Evolutionary conservation across 257 asterid species (phyloP).

Genomic region (Capsicum rhomboideum): DNA sequence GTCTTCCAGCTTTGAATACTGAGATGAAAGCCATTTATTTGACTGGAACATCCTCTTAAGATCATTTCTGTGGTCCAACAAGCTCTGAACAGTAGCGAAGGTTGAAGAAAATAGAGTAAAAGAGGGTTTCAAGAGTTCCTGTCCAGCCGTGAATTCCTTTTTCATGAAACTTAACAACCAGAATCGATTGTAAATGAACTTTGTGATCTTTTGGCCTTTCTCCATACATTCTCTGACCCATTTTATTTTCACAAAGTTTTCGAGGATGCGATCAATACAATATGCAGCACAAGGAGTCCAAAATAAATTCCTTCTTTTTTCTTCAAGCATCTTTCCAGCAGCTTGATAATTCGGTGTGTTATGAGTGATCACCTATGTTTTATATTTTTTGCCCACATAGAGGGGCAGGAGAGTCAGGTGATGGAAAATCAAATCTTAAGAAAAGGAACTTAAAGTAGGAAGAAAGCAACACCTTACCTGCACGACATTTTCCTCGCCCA

Average conservation of each 20-base stretch:
- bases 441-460: neutral
- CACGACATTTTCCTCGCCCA: slow-evolving; percentile 88
- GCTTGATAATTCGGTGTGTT: slow-evolving; percentile 71
- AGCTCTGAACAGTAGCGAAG: slow-evolving; percentile 62
- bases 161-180: slow-evolving; percentile 76
- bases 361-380: slow-evolving; percentile 71
- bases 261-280: slow-evolving; percentile 69
- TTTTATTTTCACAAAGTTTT: slow-evolving; percentile 55
- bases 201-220: slow-evolving; percentile 75
- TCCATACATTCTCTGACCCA: slow-evolving; percentile 66
- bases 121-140: slow-evolving; percentile 65
- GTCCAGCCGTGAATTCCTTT: slow-evolving; percentile 75
- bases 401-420: slow-evolving; percentile 4
- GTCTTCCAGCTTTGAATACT: slow-evolving; percentile 59
- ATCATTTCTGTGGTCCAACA: slow-evolving; percentile 66
- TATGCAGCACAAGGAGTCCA: slow-evolving; percentile 88
- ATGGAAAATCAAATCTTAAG: slow-evolving; percentile 1
- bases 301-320: slow-evolving; percentile 58
- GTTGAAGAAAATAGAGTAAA: slow-evolving; percentile 56
- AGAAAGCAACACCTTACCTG: slow-evolving; percentile 41
- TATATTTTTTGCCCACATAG: neutral
- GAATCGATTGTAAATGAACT: slow-evolving; percentile 61
- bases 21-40: slow-evolving; percentile 68
- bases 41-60: slow-evolving; percentile 81
- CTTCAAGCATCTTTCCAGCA: slow-evolving; percentile 97